Base-by-base conservation (phyloP, 2,329 filamentous ascomycete species). In the Apiospora hydei region DNA sequence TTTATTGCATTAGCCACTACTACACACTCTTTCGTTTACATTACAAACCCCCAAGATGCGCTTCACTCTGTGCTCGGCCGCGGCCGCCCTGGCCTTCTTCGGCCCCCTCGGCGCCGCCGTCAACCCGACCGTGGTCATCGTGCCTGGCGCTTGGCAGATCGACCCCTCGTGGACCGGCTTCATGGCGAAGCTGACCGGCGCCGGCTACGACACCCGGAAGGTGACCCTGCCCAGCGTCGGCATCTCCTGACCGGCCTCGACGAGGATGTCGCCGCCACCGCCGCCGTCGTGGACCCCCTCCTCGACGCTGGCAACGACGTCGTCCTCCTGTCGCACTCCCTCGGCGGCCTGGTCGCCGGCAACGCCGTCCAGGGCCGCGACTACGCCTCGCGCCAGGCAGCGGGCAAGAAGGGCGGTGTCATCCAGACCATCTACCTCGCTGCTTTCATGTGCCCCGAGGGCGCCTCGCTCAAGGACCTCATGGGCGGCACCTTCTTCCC, bases 361-460 rank as follows among this genome's bases (percentile, higher is more conserved):
- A 70, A 70, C 44, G 69, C 69, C 41, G 69, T 70, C 51, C 41
- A 66, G 53, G 69, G 69, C 69, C 69, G 69, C 3, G 69, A 70
- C 53, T 30, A 10, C 24, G 53, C 53, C 53, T 21, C 69, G 8
- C 69, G 69, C 69, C 24, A 49, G 24, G 34, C 24, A 3, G 69
- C 53, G 24, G 69, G 69, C 51, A 66, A 70, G 69, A n/a, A 34
- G 18, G 69, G 69, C 11, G 69, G 69, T n/a, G 69, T 70, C 41
- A 64, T 70, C 41, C 69, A 70, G 53, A 16, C 24, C 38, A 70
- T 70, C 69, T 70, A 70, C 41, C 69, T 70, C 38, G 69, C 69
- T 5, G 69, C 69, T 34, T 70, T 70, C 41, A 70, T 70, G 69
- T 44, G 38, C 41, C 69, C 69, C 16, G 41, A 61, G 53, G 69